A percentile compares a stretch with the other conserved stretches of the same genome.
These are phyloP conservation scores for Wickerhamiella galacta DNA, from an alignment of 805 yeast genomes.

Conservation along the genomic window DNA sequence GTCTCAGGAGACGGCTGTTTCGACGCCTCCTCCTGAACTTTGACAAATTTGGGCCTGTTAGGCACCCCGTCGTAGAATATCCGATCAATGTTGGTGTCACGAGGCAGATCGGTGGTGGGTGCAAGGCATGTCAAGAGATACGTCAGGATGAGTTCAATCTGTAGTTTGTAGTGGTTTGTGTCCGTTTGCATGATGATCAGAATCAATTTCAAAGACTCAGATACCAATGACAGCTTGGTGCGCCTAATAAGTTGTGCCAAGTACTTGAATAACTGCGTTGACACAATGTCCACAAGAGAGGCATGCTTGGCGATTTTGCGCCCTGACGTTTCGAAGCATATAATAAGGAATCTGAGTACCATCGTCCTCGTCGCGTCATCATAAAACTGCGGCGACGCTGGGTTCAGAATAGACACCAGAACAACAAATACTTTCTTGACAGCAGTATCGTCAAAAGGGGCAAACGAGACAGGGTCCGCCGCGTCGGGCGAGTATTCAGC, in stretches of 20 bases:
- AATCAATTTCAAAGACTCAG: constrained; percentile 59
- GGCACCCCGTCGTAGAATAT: constrained; percentile 27
- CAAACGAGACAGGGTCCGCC: constrained; percentile 14
- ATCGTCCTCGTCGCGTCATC: constrained; percentile 76
- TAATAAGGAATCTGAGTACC: constrained; percentile 58
- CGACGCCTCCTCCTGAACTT: constrained; percentile 31
- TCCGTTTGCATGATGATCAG: constrained; percentile 53
- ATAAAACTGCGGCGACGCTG: constrained; percentile 66
- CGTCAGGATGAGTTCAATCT: constrained; percentile 43
- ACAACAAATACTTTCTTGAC: constrained; percentile 63
- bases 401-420: constrained; percentile 63
- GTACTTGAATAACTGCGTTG: constrained; percentile 75
- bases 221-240: constrained; percentile 57
- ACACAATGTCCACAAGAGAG: constrained; percentile 45
- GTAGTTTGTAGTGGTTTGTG: constrained; percentile 52
- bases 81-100: constrained; percentile 23
- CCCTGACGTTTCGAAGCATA: constrained; percentile 73
- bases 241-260: constrained; percentile 61
- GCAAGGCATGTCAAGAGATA: constrained; percentile 24
- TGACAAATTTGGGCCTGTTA: constrained; percentile 34
- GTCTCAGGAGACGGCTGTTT: constrained; percentile 14
- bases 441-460: constrained; percentile 54
- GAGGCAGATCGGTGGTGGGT: constrained; percentile 23
- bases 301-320: constrained; percentile 42
- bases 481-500: neutral